Evolutionary conservation across 2,329 filamentous ascomycete species (phyloP).

Genomic region (Neofusicoccum laricinum): DNA sequence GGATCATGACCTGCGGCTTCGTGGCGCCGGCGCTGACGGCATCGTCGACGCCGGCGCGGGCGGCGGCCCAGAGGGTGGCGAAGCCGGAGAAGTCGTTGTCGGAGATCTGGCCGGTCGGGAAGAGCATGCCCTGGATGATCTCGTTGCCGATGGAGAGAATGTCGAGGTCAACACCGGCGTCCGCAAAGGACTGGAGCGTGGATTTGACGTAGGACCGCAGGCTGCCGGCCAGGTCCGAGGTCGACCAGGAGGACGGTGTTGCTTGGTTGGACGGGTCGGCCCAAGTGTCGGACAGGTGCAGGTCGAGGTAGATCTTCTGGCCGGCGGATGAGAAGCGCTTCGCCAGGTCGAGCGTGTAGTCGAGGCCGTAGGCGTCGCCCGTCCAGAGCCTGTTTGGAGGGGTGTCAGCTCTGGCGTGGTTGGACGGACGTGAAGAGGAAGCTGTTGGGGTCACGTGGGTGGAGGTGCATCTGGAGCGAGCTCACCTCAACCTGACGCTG

Average conservation of each 20-base stretch:
- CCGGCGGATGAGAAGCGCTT: conserved; percentile 63
- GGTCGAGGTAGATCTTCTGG: conserved; percentile 59
- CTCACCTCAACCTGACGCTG: conserved; percentile 15
- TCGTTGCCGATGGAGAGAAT: conserved; percentile 74
- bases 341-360: conserved; percentile 68
- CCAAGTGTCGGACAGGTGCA: conserved; percentile 70
- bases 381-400: conserved; percentile 58
- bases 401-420: too few relatives aligned
- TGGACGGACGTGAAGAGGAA: too few relatives aligned
- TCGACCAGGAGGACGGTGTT: conserved; percentile 62
- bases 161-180: conserved; percentile 52
- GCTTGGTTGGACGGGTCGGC: conserved; percentile 64
- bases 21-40: conserved; percentile 48
- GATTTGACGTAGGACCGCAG: conserved; percentile 68
- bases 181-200: conserved; percentile 60
- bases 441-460: too few relatives aligned
- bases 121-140: conserved; percentile 65
- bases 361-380: conserved; percentile 64
- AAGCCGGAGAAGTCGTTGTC: conserved; percentile 54
- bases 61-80: conserved; percentile 62
- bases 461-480: not conserved
- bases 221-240: conserved; percentile 56
- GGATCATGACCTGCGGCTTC: conserved; percentile 68
- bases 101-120: conserved; percentile 59
- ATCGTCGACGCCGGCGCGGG: conserved; percentile 62